Evolutionary conservation across 768 basidiomycete species (phyloP), one percentile per base, ranked within the genome.

Genomic region (Tulasnella sp.): DNA sequence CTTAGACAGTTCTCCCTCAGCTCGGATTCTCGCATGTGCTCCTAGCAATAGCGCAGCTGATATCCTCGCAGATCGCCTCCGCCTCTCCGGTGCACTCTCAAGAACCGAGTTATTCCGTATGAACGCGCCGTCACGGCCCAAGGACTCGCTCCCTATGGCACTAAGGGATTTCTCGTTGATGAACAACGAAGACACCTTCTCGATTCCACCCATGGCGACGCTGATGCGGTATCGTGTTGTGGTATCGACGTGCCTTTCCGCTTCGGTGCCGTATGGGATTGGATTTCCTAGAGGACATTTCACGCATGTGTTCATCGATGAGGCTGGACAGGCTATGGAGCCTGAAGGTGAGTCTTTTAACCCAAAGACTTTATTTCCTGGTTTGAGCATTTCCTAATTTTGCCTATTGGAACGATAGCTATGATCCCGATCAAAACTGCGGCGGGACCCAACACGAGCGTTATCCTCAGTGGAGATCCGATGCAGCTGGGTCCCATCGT

Each of bases 21-120:
- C 75, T 1, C 74, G 72, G 34, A 76, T 86, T 56, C 74, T 86
- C 1, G 83, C 79, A 0, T 84, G 83, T 63, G 82, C 84, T 0
- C 84, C 84, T 0, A 83, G 77, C 69, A 85, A 85, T 68, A 80
- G 80, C 1, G 83, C 83, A 0, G 83, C 82, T 1, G 83, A 85
- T 62, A 68, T 80, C n/a, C 73, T 84, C 19, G 76, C 80, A 1
- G 65, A 71, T 24, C 72, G 76, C 11, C 72, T 85, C 3, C 72
- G 76, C 11, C 72, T 85, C 3, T 55, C 26, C 21, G 27, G 43
- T 27, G 11, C 26, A 19, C 7, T 58, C 8, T 15, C 9, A 15
- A 41, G 65, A 0, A 65, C 67, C 0, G 65, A 75, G 41, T 65
- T 84, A 24, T 81, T 83, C 66, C 73, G 83, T 3, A 70, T 83